Evolutionary conservation across 177 flowering plant species (phyloP), one percentile per base, ranked within the genome.

Genomic region (Vitis hybrid): DNA sequence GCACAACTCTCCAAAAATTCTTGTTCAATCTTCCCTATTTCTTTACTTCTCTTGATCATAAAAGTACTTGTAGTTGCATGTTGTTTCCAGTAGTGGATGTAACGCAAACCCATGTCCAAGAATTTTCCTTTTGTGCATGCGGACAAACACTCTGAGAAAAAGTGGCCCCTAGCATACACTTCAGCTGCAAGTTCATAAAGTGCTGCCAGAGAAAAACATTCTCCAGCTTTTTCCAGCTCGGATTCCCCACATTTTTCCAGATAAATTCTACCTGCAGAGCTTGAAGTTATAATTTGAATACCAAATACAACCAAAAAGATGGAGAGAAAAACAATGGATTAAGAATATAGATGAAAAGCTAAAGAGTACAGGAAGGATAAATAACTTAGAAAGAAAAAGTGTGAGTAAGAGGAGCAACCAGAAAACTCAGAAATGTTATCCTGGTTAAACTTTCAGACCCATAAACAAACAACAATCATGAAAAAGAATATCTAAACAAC

Each of bases 1-100:
- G 98, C 98, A 66, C 85, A 78, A 26, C 67, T 81, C 75, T 88
- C 87, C 52, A 93, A 64, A 76, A 87, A 91, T n/a, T 70, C 66
- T 55, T 82, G 89, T 64, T 78, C 83, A 33, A 87, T 66, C 51
- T 71, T 69, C 16, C 77, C 75, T 0, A 85, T 50, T 10, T 79
- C 82, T 57, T 61, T 64, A 57, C 31, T 63, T 59, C 56, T 68
- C 39, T 29, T 57, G 57, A 10, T 50, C 45, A 63, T n/a, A 59
- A 11, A 71, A 52, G 9, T 22, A 51, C 77, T 66, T 11, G 55
- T 12, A 62, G 31, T 29, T 26, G 70, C 77, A 51, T 73, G 75
- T 6, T 77, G 78, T 72, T 86, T 86, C 97, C 97, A 89, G 31
- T 66, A 31, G 59, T 84, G 74, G 10, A 90, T 84, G 50, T 81